Percentiles rank a stretch among this genome's conserved stretches.
These are phyloP conservation scores for Cyclospora cayetanensis DNA, from an alignment of 169 alveolate species.

Conservation along the genomic window DNA sequence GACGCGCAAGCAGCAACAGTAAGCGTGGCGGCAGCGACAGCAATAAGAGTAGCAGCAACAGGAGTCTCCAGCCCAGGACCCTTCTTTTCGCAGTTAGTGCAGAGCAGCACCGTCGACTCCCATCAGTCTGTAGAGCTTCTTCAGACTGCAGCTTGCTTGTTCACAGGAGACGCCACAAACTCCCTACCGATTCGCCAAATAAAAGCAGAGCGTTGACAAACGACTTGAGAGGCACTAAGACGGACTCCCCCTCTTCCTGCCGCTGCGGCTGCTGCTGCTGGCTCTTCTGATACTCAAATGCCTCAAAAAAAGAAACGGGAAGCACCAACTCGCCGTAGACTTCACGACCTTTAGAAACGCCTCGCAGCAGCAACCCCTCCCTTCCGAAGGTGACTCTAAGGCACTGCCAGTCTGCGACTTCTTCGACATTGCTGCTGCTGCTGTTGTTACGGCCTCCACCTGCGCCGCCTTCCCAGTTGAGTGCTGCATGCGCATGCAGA, in stretches of 20 bases:
- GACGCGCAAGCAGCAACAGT: too few relatives aligned
- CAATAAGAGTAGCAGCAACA: neutral
- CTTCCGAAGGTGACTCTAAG: slow-evolving; percentile 1
- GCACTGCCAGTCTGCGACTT: neutral
- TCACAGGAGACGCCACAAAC: neutral
- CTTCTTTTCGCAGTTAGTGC: too few relatives aligned
- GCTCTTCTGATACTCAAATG: neutral
- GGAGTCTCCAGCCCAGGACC: neutral
- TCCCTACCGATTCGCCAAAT: neutral
- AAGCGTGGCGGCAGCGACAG: neutral
- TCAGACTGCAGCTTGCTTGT: too few relatives aligned
- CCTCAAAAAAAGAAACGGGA: neutral
- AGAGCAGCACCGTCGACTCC: too few relatives aligned
- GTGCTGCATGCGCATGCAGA: too few relatives aligned
- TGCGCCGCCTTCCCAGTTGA: neutral
- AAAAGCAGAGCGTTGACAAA: slow-evolving; percentile 3
- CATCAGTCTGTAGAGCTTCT: too few relatives aligned
- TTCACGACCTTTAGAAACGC: slow-evolving; percentile 4
- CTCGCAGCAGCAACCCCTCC: slow-evolving; percentile 22
- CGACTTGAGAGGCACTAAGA: neutral
- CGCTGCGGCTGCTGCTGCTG: slow-evolving; percentile 14
- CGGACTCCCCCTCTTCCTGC: slow-evolving; percentile 2
- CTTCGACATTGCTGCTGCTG: slow-evolving; percentile 23
- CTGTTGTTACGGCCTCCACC: neutral
- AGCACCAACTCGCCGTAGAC: slow-evolving; percentile 8